Conservation (phyloP, 1,139 yeast genomes). For the Saccharomyces hybrid region DNA sequence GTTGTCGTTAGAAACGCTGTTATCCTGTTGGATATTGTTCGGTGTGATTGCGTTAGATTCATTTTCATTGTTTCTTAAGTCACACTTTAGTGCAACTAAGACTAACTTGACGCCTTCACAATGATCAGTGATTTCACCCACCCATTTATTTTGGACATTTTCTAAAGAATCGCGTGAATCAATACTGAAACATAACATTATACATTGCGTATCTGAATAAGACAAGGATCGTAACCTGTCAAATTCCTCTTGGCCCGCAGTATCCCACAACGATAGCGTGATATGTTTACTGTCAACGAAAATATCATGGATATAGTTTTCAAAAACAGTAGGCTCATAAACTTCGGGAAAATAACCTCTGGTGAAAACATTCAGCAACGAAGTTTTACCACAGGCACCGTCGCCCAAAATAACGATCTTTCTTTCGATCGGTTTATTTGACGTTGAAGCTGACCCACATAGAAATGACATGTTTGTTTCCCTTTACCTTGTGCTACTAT, state of each 20-base stretch:
- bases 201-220: conserved; percentile 92
- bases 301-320: conserved; percentile 94
- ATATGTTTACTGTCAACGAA: conserved; percentile 92
- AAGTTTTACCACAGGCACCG: conserved; percentile 93
- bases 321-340: conserved; percentile 96
- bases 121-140: conserved; percentile 91
- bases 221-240: conserved; percentile 85
- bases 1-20: conserved; percentile 14
- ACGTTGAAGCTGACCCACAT: conserved; percentile 27
- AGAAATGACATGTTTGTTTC: conserved; percentile 18
- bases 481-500: neutral
- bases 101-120: conserved; percentile 95
- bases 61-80: conserved; percentile 57
- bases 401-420: conserved; percentile 95
- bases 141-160: conserved; percentile 94
- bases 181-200: conserved; percentile 91
- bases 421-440: conserved; percentile 52
- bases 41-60: conserved; percentile 31
- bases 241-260: conserved; percentile 98
- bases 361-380: conserved; percentile 90
- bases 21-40: conserved; percentile 23
- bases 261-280: conserved; percentile 93
- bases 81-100: conserved; percentile 90
- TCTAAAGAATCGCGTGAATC: conserved; percentile 92
- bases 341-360: conserved; percentile 98